A percentile compares a stretch with the other conserved stretches of the same genome.
phyloP scores from a whole-genome alignment of 257 asterid species.

The Nicotiana sylvestris region DNA sequence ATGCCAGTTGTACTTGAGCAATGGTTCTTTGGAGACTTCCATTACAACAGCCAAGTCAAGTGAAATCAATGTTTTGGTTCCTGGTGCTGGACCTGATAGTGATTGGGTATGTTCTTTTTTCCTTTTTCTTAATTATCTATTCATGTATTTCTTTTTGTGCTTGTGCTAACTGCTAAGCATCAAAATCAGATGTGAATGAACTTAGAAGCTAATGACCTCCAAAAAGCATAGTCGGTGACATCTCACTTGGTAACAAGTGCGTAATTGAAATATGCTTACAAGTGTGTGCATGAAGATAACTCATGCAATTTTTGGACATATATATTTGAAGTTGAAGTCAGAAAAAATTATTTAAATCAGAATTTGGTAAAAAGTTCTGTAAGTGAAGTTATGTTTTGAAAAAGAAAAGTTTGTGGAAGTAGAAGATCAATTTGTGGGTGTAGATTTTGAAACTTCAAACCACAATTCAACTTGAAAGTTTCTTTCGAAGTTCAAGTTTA shows the following conservation, averaged over 20 bases:
- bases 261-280: not conserved
- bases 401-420: not conserved
- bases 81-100: conserved; percentile 70
- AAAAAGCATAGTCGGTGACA: not conserved
- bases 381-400: not conserved
- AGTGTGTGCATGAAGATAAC: not conserved
- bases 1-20: conserved; percentile 87
- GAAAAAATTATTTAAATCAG: not conserved
- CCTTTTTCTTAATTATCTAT: not conserved
- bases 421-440: not conserved
- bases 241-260: not conserved
- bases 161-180: not conserved
- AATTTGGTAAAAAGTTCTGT: not conserved
- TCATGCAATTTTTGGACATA: not conserved
- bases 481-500: not conserved
- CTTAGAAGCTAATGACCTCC: not conserved
- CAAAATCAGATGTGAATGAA: not conserved
- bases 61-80: conserved; percentile 84
- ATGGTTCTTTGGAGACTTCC: conserved; percentile 80
- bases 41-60: conserved; percentile 93
- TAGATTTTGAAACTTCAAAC: not conserved
- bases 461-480: not conserved
- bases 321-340: not conserved
- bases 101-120: conserved; percentile 65
- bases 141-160: not conserved